Evolutionary conservation across 192 early-diverging fungal species (phyloP), one percentile per base, ranked within the genome.

Genomic region (Geosiphon pyriformis): DNA sequence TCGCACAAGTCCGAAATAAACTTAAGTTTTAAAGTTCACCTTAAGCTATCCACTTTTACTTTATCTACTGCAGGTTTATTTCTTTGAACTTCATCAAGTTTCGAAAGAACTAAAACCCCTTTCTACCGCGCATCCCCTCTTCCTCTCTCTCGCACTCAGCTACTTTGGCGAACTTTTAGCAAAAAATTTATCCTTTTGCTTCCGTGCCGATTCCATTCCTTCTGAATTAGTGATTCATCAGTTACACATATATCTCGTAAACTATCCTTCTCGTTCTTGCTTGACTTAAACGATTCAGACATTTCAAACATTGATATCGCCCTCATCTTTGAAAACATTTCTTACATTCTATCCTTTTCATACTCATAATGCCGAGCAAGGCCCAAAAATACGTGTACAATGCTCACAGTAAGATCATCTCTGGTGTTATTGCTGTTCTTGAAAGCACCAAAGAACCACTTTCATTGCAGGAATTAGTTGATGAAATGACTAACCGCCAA

Each of bases 371-470:
- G 63, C 63, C 63, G 17, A 48, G 46, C 51, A 65, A 65, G 20
- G 49, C 63, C n/a, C 31, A 48, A 48, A 65, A 65, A 55, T 65
- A 65, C 34, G 63, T 65, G 35, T 65, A 65, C 53, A 48, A 65
- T 31, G 63, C 50, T 35, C 63, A 65, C 35, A 65, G 63, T 20
- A 65, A 65, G 27, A 65, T 65, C 46, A 65, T 65, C 18, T 65
- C 63, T 0, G 63, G 63, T 37, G 63, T 65, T 35, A 65, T 65
- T 26, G 51, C 63, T 4, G 63, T 65, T 22, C 31, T 65, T 29
- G 63, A 65, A 65, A 54, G 23, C 4, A 65, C 63, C 12, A 54
- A 34, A 32, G 26, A 37, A 27, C 63, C 63, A 65, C 51, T 65
- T 15, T 65, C 63, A 26, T 65, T 65, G 49, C 63, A 65, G 53